Percentiles rank a stretch among this genome's conserved stretches.
These are phyloP conservation scores for Phytophthora pluvialis DNA, from an alignment of 352 stramenopile species.

Conservation along the genomic window DNA sequence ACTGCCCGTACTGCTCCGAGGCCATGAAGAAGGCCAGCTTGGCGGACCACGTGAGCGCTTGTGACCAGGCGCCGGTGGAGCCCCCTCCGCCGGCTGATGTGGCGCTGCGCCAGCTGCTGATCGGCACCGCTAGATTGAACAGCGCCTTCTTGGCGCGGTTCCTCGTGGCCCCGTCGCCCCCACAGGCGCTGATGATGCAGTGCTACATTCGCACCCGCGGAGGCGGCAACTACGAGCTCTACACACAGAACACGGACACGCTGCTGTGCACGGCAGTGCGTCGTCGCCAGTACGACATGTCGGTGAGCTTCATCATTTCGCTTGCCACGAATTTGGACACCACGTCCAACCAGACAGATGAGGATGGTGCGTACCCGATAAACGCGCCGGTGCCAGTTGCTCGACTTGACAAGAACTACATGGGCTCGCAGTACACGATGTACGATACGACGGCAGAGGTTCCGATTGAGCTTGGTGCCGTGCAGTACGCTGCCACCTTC, in stretches of 20 bases:
- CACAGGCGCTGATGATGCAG: constrained; percentile 80
- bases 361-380: constrained; percentile 18
- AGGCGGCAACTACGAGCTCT: constrained; percentile 85
- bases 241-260: constrained; percentile 83
- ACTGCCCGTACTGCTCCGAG: constrained; percentile 66
- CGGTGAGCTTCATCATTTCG: constrained; percentile 81
- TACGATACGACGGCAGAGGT: constrained; percentile 67
- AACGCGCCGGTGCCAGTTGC: constrained; percentile 59
- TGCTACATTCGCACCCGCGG: constrained; percentile 88
- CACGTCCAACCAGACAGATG: constrained; percentile 25
- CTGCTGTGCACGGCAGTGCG: constrained; percentile 79
- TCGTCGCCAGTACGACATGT: constrained; percentile 89
- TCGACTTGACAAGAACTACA: constrained; percentile 89
- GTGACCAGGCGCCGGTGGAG: constrained; percentile 74
- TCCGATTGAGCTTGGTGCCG: constrained; percentile 69
- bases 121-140: constrained; percentile 67
- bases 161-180: constrained; percentile 60
- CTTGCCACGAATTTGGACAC: constrained; percentile 60
- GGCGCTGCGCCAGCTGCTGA: constrained; percentile 62
- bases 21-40: constrained; percentile 80
- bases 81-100: constrained; percentile 77
- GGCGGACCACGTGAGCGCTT: constrained; percentile 64
- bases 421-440: constrained; percentile 90
- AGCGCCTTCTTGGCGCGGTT: constrained; percentile 60
- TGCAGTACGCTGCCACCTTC: constrained; percentile 88